A percentile compares a stretch with the other conserved stretches of the same genome.
phyloP scores from a whole-genome alignment of 2,329 filamentous ascomycete species.

The Neonectria punicea region DNA sequence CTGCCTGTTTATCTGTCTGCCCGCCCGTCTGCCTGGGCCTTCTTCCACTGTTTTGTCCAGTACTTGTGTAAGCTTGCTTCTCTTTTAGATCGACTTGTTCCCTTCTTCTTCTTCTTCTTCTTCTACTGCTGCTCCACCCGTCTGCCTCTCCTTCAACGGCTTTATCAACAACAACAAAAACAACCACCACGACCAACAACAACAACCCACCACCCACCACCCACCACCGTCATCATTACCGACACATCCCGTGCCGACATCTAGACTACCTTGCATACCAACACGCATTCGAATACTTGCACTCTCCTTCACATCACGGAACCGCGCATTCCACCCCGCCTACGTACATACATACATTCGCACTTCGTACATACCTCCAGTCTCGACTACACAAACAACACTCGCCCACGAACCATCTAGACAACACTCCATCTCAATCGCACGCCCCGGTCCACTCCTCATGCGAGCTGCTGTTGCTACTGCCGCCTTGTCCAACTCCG shows the following conservation, averaged over 20 bases:
- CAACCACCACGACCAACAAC: neutral
- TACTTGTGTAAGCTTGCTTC: conserved; percentile 24
- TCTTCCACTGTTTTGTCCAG: neutral
- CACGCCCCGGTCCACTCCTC: conserved; percentile 6
- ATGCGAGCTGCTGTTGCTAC: conserved; percentile 9
- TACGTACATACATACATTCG: neutral
- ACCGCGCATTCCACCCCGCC: neutral
- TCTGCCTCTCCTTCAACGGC: conserved; percentile 6
- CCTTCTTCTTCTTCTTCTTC: neutral
- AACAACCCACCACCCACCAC: neutral
- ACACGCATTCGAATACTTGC: neutral
- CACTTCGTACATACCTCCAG: neutral
- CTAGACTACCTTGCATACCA: neutral
- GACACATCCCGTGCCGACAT: neutral
- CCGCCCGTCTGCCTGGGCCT: neutral
- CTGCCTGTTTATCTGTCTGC: neutral
- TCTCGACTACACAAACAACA: neutral
- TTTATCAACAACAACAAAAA: conserved; percentile 24
- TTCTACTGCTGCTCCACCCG: neutral
- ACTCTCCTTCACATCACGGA: neutral
- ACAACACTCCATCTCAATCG: neutral
- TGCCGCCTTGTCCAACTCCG: neutral
- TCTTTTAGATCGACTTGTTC: neutral
- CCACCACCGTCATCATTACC: conserved; percentile 1
- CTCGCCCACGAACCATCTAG: neutral